Conservation (phyloP, 441 rosid genomes). For the Raphanus hybrid region DNA sequence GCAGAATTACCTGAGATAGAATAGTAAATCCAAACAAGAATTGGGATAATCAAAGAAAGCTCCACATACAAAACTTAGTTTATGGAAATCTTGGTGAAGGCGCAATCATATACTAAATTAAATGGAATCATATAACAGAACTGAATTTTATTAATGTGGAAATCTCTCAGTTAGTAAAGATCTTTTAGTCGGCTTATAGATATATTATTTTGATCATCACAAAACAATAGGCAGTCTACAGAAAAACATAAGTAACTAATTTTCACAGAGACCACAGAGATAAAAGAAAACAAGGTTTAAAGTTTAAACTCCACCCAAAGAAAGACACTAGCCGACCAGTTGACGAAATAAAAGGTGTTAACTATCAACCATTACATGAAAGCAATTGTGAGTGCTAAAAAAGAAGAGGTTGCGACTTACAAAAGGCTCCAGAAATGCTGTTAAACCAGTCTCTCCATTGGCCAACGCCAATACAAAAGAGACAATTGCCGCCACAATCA, state of each 20-base stretch:
- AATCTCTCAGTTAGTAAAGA: not conserved
- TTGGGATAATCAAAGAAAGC: slow-evolving; percentile 14
- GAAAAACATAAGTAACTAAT: too few relatives aligned
- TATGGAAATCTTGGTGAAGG: slow-evolving; percentile 21
- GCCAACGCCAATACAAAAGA: slow-evolving; percentile 90
- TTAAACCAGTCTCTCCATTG: slow-evolving; percentile 95
- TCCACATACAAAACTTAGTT: not conserved
- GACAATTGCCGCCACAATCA: slow-evolving; percentile 91
- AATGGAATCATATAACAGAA: not conserved
- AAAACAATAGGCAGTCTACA: slow-evolving; percentile 9
- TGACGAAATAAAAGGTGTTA: slow-evolving; percentile 3
- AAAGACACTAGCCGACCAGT: slow-evolving; percentile 15
- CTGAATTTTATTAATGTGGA: not conserved
- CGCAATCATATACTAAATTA: not conserved
- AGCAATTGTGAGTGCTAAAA: slow-evolving; percentile 13
- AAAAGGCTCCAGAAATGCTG: slow-evolving; percentile 98
- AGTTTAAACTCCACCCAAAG: slow-evolving; percentile 8
- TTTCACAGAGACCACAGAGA: not conserved
- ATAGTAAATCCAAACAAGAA: slow-evolving; percentile 20
- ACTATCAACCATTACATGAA: slow-evolving; percentile 2
- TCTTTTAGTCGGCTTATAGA: not conserved
- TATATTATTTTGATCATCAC: not conserved
- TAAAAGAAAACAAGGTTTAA: slow-evolving; percentile 5
- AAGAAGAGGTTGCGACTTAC: slow-evolving; percentile 56
- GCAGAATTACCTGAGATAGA: slow-evolving; percentile 75